phyloP scores from a whole-genome alignment of 202 grass and related monocot genomes.

The Alloteropsis angusta region DNA sequence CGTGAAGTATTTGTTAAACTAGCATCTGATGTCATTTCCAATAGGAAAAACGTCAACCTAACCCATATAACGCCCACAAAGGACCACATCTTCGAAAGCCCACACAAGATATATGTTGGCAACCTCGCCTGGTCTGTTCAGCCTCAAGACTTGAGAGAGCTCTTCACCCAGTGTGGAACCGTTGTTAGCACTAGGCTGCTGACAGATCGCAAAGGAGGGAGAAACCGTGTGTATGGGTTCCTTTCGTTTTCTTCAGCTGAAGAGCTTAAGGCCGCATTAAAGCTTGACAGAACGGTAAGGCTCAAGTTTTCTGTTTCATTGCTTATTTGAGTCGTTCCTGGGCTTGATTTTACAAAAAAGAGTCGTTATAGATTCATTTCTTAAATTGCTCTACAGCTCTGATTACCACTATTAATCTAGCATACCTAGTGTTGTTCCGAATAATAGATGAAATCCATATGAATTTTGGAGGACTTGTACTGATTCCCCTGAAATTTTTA shows the following conservation, averaged over 20 bases:
- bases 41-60: slow-evolving; percentile 36
- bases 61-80: slow-evolving; percentile 46
- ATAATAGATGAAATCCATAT: background rate
- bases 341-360: background rate
- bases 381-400: background rate
- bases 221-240: slow-evolving; percentile 56
- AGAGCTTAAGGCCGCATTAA: slow-evolving; percentile 42
- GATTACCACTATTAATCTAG: background rate
- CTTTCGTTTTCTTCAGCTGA: slow-evolving; percentile 50
- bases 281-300: slow-evolving; percentile 47
- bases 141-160: slow-evolving; percentile 50
- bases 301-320: background rate
- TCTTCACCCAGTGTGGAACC: slow-evolving; percentile 52
- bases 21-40: slow-evolving; percentile 42
- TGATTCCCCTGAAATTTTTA: background rate
- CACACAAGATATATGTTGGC: slow-evolving; percentile 60
- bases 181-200: slow-evolving; percentile 58
- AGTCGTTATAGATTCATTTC: background rate
- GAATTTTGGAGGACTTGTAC: background rate
- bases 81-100: slow-evolving; percentile 61
- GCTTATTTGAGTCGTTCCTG: background rate
- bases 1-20: slow-evolving; percentile 68
- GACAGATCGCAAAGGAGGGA: slow-evolving; percentile 59
- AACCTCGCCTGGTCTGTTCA: slow-evolving; percentile 66
- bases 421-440: background rate